phyloP scores from a whole-genome alignment of 176 grass and related monocot genomes.

The Eragrostis curvula region DNA sequence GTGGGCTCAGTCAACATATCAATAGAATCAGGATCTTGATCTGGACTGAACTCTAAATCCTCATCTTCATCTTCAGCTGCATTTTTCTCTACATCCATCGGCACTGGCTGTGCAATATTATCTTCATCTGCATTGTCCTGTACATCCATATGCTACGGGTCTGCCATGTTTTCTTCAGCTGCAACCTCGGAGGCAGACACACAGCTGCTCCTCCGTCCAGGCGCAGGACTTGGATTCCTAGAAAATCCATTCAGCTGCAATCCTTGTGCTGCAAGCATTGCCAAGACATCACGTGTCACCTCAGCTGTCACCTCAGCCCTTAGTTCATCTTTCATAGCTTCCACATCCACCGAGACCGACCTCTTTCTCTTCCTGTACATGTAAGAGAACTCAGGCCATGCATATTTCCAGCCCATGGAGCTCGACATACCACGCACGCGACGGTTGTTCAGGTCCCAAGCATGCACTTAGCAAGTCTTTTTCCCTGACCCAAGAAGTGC shows the following conservation, averaged over 20 bases:
- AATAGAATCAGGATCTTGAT: background rate
- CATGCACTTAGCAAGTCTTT: background rate
- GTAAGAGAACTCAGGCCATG: background rate
- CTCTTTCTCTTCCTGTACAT: background rate
- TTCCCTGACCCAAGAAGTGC: background rate
- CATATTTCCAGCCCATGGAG: background rate
- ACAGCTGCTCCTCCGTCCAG: too few species aligned
- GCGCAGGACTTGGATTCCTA: too few species aligned
- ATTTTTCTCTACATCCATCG: too few species aligned
- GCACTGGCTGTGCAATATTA: too few species aligned
- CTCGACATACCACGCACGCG: background rate
- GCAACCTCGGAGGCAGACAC: too few species aligned
- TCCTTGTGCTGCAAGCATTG: too few species aligned
- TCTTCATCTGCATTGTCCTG: too few species aligned
- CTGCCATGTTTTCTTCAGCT: too few species aligned
- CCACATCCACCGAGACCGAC: background rate
- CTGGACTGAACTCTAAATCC: too few species aligned
- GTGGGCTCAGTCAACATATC: background rate
- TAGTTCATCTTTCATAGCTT: background rate
- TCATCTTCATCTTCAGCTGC: too few species aligned
- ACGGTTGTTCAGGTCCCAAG: constrained; percentile 1
- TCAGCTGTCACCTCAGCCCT: background rate
- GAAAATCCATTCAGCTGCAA: too few species aligned
- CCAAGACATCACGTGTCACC: too few species aligned
- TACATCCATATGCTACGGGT: background rate